Evolutionary conservation across 495 filamentous ascomycete genomes (phyloP).

Genomic region (Aspergillus cristatus): DNA sequence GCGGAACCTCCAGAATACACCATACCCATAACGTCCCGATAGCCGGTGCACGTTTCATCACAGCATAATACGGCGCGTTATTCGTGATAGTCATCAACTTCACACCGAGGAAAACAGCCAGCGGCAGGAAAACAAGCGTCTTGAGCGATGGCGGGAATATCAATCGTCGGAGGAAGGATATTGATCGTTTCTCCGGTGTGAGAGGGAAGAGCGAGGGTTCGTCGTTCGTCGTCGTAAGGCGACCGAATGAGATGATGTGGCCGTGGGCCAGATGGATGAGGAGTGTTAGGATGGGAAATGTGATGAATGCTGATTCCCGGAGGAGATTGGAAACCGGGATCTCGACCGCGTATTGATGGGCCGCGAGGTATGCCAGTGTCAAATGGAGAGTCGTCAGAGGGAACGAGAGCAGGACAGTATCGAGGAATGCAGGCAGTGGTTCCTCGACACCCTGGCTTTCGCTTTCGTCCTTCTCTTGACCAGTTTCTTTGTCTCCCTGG

Average conservation of each 20-base stretch:
- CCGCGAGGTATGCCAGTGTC: constrained; percentile 81
- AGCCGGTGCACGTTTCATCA: constrained; percentile 87
- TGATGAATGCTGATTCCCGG: constrained; percentile 26
- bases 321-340: constrained; percentile 51
- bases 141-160: constrained; percentile 25
- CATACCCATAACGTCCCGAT: constrained; percentile 92
- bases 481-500: neutral
- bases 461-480: constrained; percentile 6
- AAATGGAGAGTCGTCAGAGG: constrained; percentile 76
- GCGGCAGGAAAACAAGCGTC: constrained; percentile 31
- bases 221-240: constrained; percentile 1
- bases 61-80: constrained; percentile 64
- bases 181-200: constrained; percentile 19
- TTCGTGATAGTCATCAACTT: constrained; percentile 79
- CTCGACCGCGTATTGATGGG: constrained; percentile 75
- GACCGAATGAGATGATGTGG: constrained; percentile 28
- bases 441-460: constrained; percentile 1
- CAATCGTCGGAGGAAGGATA: constrained; percentile 24
- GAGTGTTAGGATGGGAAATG: constrained; percentile 34
- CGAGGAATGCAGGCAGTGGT: constrained; percentile 33
- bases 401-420: constrained; percentile 44
- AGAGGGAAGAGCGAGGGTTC: constrained; percentile 21
- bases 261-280: constrained; percentile 38
- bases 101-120: constrained; percentile 59
- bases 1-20: constrained; percentile 80